Evolutionary conservation across 1,284 basidiomycete species (phyloP), one percentile per base, ranked within the genome.

Genomic region (Ganoderma boninense): DNA sequence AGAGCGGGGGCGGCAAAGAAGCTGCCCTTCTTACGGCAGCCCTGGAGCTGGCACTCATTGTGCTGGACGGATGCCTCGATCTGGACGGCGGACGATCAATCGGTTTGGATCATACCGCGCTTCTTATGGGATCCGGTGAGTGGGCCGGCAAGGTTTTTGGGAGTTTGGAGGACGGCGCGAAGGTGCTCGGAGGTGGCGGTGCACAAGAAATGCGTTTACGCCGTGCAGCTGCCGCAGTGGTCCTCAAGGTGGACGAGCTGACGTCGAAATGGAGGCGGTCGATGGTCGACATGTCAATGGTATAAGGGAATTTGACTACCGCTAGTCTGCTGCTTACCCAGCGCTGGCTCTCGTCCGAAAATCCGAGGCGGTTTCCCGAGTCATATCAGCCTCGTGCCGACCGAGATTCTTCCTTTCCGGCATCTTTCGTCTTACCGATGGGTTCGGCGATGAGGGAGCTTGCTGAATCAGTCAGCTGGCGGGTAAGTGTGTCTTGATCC

Each of bases 221-320:
- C 63, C 87, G 90, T 64, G 90, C 90, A 0, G 90, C 92, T 2
- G 95, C 95, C 0, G 95, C 94, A 0, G 91, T 97, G 0, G 80
- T 96, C 44, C 82, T 97, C 66, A 94, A 95, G 77, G 87, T 95
- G 4, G 92, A 95, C 63, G 91, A 94, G 76, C 82, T 97, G 7
- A 88, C 87, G 11, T 90, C 90, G 60, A 89, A 84, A 77, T 97
- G 95, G 94, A 86, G 89, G 54, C 85, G 90, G 69, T 91, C 92
- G 0, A 95, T 94, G 89, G 81, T 90, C 38, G 82, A 82, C 67
- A 60, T 83, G 11, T 52, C 49, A 52, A 8, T 52, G 49, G 23
- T 52, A 23, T 52, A 52, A 52, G 23, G 49, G 23, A 52, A 52
- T 52, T 11, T 26, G 49, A 52, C 38, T 38, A 10, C 38, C 7